Evolutionary conservation across 805 yeast genomes (phyloP), one percentile per base, ranked within the genome.

Genomic region (Cyberlindnera veronae): DNA sequence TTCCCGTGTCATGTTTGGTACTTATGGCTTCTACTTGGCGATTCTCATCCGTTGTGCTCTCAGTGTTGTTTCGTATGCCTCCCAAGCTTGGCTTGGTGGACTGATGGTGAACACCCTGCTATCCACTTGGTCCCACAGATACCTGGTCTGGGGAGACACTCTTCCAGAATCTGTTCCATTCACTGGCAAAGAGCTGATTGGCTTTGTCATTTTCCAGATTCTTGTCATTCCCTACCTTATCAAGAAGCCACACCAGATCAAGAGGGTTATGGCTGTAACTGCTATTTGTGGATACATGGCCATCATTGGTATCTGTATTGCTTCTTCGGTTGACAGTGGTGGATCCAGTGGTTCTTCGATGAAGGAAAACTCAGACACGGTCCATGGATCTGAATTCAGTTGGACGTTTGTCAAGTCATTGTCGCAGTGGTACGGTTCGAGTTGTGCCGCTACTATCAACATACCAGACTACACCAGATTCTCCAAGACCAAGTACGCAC

Each of bases 1-100:
- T 10, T 73, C 69, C 47, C 55, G 78, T 50, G 60, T 71, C 29
- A 63, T 68, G 6, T 73, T 71, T 54, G 78, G 77, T 24, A 65
- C 72, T 21, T 60, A 55, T 38, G 77, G 77, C 7, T 63, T 69
- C 3, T 55, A 58, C 11, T 43, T 70, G 26, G 74, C 73, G 14
- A 62, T 71, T 28, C 24, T 61, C 24, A 62, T 68, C 17, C 58
- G 74, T 56, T 62, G 71, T 12, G 49, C 72, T 27, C 57, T 76
- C 48, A 28, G 36, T n/a, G 45, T 41, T 15, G 45, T 41, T 10
- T 41, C 41, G 45, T 36, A 24, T 20, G 41, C 45, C 8, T 41
- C 41, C 8, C 45, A 41, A 20, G 23, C 34, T 24, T 41, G 45
- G 45, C 37, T 41, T 11, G 40, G 45, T 33, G 45, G 45, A 3